phyloP scores from a whole-genome alignment of 2,329 filamentous ascomycete species.

The Aspergillus sp. region DNA sequence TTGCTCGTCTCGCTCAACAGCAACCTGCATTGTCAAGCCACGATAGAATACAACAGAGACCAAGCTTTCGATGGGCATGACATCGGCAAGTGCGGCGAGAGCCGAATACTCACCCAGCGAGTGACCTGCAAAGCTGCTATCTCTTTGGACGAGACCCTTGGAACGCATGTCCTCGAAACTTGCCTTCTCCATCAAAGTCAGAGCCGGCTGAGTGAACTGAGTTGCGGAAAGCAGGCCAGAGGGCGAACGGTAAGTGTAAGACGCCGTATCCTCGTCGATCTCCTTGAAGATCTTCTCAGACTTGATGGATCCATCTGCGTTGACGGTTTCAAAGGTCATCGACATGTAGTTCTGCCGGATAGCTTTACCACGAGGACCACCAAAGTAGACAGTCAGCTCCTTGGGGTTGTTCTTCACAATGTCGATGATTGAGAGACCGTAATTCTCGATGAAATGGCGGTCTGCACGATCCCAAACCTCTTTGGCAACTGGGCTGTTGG shows the following conservation, averaged over 20 bases:
- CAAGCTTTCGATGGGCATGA: constrained; percentile 99
- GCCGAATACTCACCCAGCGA: constrained; percentile 98
- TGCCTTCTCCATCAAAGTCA: constrained; percentile 99
- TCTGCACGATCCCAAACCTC: constrained; percentile 98
- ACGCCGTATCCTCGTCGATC: constrained; percentile 86
- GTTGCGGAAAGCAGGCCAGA: constrained; percentile 94
- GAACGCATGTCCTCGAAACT: constrained; percentile 99
- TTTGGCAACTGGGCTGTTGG: constrained; percentile 87
- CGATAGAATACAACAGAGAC: constrained; percentile 99
- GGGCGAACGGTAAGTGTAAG: constrained; percentile 95
- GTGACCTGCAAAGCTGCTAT: constrained; percentile 97
- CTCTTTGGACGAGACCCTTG: constrained; percentile 91
- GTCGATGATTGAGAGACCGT: constrained; percentile 96
- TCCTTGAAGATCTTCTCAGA: constrained; percentile 99
- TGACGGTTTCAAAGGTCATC: constrained; percentile 99
- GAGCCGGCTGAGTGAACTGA: constrained; percentile 95
- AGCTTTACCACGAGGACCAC: constrained; percentile 91
- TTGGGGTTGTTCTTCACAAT: constrained; percentile 99
- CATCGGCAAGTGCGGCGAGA: constrained; percentile 90
- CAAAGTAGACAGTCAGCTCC: constrained; percentile 97
- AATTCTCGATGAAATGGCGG: constrained; percentile 97
- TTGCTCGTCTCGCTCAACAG: constrained; percentile 89
- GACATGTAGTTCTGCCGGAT: constrained; percentile 99
- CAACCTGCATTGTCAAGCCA: constrained; percentile 98
- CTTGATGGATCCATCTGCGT: constrained; percentile 86